Evolutionary conservation across 352 stramenopile species (phyloP), one percentile per base, ranked within the genome.

Genomic region (Phytophthora citricola): DNA sequence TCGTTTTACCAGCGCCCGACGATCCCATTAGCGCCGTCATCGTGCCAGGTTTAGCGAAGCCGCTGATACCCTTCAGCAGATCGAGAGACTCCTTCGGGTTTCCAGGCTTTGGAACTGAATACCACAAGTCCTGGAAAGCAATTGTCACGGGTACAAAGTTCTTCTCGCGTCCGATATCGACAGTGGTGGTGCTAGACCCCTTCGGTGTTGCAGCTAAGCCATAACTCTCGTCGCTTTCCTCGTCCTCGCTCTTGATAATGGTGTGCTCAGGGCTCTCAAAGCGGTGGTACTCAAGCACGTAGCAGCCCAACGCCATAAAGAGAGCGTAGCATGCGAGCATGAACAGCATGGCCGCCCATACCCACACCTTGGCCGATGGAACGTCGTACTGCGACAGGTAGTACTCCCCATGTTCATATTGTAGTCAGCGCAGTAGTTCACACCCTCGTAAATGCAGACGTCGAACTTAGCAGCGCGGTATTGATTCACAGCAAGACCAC

Each of bases 21-120:
- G 73, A 90, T 11, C 90, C 91, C 86, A 97, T 97, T 4, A 98
- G 66, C 11, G 90, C 92, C n/a, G 88, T 97, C 68, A 98, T 84
- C 12, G 78, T 66, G 5, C 83, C 83, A 27, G 82, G 82, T 1
- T 59, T 36, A 6, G 76, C 73, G 27, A 69, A 72, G 5, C 78
- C 82, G 20, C 47, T 79, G 54, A 92, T 79, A 2, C 73, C 64
- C 20, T 80, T 74, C 8, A 97, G 69, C 39, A 97, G 62, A 32
- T 93, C 74, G 1, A 94, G 51, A 20, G 87, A 77, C 20, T 74
- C 66, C 26, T 84, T 75, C 17, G 58, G 43, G 34, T 72, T 78
- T 32, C 40, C 52, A 12, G 75, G 73, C 24, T 72, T 66, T 34
- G 69, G 66, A 9, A 84, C 73, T 1, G 65, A 74, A 39, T 84